Percentiles rank a stretch among this genome's conserved stretches.
phyloP scores from a whole-genome alignment of 768 basidiomycete species.

The Mycena filopes region DNA sequence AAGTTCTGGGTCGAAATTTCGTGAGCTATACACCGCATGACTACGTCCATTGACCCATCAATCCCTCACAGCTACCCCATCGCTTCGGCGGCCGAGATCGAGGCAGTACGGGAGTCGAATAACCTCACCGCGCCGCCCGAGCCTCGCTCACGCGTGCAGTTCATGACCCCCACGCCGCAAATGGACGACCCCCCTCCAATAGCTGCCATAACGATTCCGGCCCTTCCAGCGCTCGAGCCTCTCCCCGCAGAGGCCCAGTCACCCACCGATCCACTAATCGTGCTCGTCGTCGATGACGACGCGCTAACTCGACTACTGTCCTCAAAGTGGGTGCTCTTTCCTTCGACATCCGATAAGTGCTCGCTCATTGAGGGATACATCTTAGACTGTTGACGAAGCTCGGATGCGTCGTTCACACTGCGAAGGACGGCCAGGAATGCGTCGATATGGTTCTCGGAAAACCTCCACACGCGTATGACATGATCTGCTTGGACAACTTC shows the following conservation, averaged over 20 bases:
- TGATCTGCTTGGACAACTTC: conserved; percentile 52
- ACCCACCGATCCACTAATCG: conserved; percentile 30
- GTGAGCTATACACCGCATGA: conserved; percentile 7
- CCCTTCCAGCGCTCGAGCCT: not conserved
- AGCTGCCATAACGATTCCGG: not conserved
- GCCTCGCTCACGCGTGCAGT: not conserved
- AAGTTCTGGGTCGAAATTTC: conserved; percentile 54
- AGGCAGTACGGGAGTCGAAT: conserved; percentile 20
- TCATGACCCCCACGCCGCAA: not conserved
- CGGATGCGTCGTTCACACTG: conserved; percentile 48
- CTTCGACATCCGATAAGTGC: not conserved
- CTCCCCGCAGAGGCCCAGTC: no score
- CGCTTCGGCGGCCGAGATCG: conserved; percentile 13
- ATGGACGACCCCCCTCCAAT: not conserved
- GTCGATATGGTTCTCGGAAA: conserved; percentile 44
- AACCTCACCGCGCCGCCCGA: not conserved
- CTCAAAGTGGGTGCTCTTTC: conserved; percentile 19
- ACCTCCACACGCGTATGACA: conserved; percentile 39
- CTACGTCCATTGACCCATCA: not conserved
- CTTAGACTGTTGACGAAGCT: conserved; percentile 44
- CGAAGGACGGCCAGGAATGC: conserved; percentile 48
- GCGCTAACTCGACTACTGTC: conserved; percentile 42
- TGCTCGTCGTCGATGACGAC: conserved; percentile 49
- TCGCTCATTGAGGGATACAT: not conserved
- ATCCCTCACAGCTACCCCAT: conserved; percentile 19